Base-by-base conservation (phyloP, 805 yeast genomes). In the Kluyveromyces dobzhanskii region DNA sequence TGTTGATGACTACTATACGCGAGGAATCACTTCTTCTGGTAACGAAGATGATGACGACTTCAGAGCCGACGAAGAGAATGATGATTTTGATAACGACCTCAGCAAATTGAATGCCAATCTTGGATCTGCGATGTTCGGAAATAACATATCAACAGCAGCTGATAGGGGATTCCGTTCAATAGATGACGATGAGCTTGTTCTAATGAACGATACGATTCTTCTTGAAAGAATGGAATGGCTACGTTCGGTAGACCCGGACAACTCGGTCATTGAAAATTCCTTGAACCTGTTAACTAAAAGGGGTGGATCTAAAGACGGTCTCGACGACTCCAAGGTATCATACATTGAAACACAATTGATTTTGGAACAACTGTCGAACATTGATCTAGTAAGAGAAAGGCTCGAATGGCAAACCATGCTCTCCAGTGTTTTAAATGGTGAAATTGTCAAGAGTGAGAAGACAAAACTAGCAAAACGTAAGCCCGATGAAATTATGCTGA, bases 381-480 rank as follows among this genome's bases (percentile, higher is more conserved):
- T 62, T 39, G 61, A 66, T 5, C 47, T 52, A 17, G 77, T 80
- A 6, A 51, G 78, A 9, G 97, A 87, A 54, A 70, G 97, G 35
- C 66, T 88, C 10, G 95, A 87, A 61, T 92, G 98, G 98, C 97
- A 92, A 61, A 75, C 90, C 0, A 86, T 92, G 95, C 69, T 92
- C 35, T 73, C 84, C 9, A 73, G 87, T 3, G 97, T 92, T 3
- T 71, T 92, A 26, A 90, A 94, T 3, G 97, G 98, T 49, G 97
- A 92, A 59, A 95, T 92, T 39, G 87, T 92, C 16, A 75, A 81
- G 26, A 80, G 90, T 10, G 98, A 92, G 54, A 92, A 90, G 61
- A 80, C 85, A 3, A 80, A 80, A 59, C 69, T 84, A 40, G 77
- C 75, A 12, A 73, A 71, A 38, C 78, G 69, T 41, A 48, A 47